Percentiles rank a stretch among this genome's conserved stretches.
These are phyloP conservation scores for Ganoderma boninense DNA, from an alignment of 1,284 basidiomycete genomes.

Conservation along the genomic window DNA sequence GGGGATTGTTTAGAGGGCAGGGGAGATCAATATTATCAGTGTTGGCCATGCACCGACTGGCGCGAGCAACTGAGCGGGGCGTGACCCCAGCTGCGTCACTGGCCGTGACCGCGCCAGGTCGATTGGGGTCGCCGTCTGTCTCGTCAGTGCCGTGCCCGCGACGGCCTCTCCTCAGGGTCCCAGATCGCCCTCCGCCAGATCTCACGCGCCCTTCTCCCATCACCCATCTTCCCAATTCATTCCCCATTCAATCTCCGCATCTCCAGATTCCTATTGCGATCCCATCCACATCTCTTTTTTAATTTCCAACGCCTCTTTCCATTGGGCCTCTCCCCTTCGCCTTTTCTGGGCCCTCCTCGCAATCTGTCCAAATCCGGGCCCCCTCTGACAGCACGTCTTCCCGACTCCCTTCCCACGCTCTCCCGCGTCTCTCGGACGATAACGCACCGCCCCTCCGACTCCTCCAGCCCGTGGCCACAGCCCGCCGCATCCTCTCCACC, in stretches of 20 bases:
- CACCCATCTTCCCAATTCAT: constrained; percentile 29
- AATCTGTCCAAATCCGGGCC: constrained; percentile 35
- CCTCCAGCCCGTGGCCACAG: background rate
- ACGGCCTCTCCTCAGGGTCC: constrained; percentile 28
- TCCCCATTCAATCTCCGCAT: constrained; percentile 32
- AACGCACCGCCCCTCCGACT: constrained; percentile 21
- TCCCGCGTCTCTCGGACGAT: constrained; percentile 37
- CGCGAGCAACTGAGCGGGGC: constrained; percentile 8
- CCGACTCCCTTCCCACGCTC: constrained; percentile 21
- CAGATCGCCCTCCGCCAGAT: constrained; percentile 30
- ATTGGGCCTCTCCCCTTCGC: constrained; percentile 22
- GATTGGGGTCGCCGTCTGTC: constrained; percentile 4
- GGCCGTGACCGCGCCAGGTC: background rate
- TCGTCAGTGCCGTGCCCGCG: constrained; percentile 8
- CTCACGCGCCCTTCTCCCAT: constrained; percentile 20
- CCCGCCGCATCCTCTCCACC: constrained; percentile 1
- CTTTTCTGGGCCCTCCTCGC: constrained; percentile 25
- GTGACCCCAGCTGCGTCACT: background rate
- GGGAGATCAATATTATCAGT: constrained; percentile 24
- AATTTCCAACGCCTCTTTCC: constrained; percentile 26
- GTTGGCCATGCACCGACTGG: constrained; percentile 10
- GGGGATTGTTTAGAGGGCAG: constrained; percentile 15
- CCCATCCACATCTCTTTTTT: constrained; percentile 24
- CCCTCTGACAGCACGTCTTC: constrained; percentile 17
- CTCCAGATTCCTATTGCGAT: constrained; percentile 25